These are phyloP conservation scores for Lasiosphaeria ovina DNA, from an alignment of 495 filamentous ascomycete species.

Conservation along the genomic window DNA sequence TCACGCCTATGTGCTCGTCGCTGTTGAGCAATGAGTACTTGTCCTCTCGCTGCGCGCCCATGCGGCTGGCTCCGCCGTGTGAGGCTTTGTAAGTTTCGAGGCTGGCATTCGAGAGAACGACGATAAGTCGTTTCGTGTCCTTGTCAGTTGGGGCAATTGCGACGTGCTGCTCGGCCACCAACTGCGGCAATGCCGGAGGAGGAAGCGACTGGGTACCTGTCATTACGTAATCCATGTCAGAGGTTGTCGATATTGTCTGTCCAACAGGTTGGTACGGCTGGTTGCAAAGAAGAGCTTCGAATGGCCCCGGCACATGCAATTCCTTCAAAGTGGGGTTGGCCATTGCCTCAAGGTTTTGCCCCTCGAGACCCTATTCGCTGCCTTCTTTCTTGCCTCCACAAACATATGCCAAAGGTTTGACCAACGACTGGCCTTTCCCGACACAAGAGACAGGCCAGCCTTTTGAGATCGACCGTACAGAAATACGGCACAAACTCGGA, in stretches of 20 bases:
- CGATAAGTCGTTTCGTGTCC: constrained; percentile 84
- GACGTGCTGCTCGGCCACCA: constrained; percentile 88
- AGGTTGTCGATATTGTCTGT: constrained; percentile 11
- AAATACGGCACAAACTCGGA: too few species aligned
- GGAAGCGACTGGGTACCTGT: constrained; percentile 85
- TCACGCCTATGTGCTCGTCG: constrained; percentile 97
- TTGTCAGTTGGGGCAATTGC: constrained; percentile 84
- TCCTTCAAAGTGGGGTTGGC: neutral
- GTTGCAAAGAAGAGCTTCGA: neutral
- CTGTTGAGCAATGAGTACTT: constrained; percentile 97
- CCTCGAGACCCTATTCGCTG: too few species aligned
- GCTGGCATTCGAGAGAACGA: constrained; percentile 95
- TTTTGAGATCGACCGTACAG: too few species aligned
- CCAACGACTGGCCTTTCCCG: too few species aligned
- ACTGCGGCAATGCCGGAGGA: constrained; percentile 81
- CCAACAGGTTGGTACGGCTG: neutral
- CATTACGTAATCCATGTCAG: constrained; percentile 26
- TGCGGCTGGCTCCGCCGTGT: constrained; percentile 60
- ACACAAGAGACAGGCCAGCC: too few species aligned
- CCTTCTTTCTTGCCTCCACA: neutral
- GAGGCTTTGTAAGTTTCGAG: constrained; percentile 93
- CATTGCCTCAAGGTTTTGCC: neutral
- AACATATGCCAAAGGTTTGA: too few species aligned
- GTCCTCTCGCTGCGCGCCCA: constrained; percentile 71
- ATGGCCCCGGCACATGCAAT: too few species aligned